Conservation (phyloP, 768 basidiomycete species). For the Boletus rubroflammeus region DNA sequence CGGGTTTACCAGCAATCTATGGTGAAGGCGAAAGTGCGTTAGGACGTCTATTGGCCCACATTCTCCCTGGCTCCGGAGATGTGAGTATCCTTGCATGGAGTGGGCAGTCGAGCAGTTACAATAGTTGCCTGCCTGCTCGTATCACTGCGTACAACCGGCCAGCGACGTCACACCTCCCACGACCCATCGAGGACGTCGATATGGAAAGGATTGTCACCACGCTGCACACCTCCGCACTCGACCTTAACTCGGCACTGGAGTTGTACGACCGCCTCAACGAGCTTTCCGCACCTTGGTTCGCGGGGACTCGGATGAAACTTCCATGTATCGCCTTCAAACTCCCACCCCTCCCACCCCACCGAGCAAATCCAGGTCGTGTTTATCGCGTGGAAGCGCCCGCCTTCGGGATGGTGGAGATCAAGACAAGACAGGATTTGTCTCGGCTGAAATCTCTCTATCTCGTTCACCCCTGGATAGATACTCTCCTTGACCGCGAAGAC, state of each 20-base stretch:
- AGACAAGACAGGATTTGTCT: background rate
- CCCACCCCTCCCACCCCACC: background rate
- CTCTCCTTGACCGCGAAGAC: background rate
- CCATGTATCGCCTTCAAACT: conserved; percentile 3
- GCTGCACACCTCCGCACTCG: background rate
- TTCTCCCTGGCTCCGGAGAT: background rate
- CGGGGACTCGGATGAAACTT: conserved; percentile 6
- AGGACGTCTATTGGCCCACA: background rate
- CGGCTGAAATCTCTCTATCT: background rate
- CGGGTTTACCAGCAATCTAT: background rate
- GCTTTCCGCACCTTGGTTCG: background rate
- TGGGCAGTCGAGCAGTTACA: background rate
- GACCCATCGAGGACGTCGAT: background rate
- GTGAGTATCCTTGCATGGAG: conserved; percentile 7
- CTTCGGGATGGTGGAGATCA: conserved; percentile 1
- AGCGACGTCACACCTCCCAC: background rate
- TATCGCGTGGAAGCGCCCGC: background rate
- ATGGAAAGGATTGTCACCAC: background rate
- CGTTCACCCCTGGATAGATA: conserved; percentile 5
- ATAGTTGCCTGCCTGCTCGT: conserved; percentile 2
- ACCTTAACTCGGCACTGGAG: background rate
- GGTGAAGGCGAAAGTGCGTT: background rate
- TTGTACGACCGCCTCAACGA: background rate
- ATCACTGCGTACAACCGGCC: background rate
- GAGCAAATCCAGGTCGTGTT: background rate